Conservation (phyloP, 768 basidiomycete genomes). For the Hypholoma sublateritium region DNA sequence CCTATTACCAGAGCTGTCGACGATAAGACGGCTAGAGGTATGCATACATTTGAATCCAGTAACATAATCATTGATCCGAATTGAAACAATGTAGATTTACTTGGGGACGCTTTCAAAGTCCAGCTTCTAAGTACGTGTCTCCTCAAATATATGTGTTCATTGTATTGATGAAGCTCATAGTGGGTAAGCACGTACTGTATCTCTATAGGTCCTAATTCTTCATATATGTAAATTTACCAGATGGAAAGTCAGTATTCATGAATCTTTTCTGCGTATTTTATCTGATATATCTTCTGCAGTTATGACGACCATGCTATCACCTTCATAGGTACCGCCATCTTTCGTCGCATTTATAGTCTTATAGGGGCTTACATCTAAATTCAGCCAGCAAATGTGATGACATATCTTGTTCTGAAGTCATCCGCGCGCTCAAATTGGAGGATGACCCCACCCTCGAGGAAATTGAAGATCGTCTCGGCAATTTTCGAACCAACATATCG, state of each 20-base stretch:
- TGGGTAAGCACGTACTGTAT: conserved; percentile 37
- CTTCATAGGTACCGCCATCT: conserved; percentile 46
- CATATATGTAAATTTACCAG: conserved; percentile 25
- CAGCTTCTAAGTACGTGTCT: conserved; percentile 55
- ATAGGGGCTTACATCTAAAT: neutral
- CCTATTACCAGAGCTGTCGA: conserved; percentile 65
- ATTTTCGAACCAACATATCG: conserved; percentile 31
- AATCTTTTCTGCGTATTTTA: neutral
- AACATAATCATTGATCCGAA: neutral
- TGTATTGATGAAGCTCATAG: conserved; percentile 22
- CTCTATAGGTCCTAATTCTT: neutral
- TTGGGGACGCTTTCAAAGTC: conserved; percentile 63
- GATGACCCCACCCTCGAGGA: conserved; percentile 52
- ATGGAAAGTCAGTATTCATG: conserved; percentile 50
- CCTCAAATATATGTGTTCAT: neutral
- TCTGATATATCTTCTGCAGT: conserved; percentile 25
- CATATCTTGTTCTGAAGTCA: conserved; percentile 59
- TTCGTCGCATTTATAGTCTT: neutral
- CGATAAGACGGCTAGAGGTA: conserved; percentile 62
- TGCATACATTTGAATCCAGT: neutral
- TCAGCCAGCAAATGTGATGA: conserved; percentile 65
- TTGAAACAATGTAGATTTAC: conserved; percentile 38
- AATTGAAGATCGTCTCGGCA: conserved; percentile 46
- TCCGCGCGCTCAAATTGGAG: conserved; percentile 47
- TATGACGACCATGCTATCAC: conserved; percentile 61